These are phyloP conservation scores for Beauveria caledonica DNA, from an alignment of 2,329 filamentous ascomycete species.

Conservation along the genomic window DNA sequence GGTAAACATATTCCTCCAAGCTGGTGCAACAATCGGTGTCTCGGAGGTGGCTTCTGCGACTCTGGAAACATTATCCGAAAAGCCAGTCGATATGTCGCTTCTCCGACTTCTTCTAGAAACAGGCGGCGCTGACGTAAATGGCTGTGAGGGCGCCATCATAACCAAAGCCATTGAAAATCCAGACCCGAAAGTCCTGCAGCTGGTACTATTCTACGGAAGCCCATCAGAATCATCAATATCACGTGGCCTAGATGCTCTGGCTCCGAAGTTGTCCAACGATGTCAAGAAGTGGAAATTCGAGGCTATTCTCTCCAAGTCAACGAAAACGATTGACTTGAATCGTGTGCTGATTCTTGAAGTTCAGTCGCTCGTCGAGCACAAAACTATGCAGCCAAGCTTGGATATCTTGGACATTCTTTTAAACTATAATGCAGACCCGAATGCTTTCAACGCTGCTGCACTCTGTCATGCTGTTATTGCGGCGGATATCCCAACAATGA, in stretches of 20 bases:
- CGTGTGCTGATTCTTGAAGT: constrained; percentile 44
- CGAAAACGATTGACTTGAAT: constrained; percentile 35
- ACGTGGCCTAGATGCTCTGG: constrained; percentile 34
- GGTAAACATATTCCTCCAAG: constrained; percentile 36
- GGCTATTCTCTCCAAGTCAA: constrained; percentile 35
- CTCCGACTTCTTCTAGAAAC: constrained; percentile 40
- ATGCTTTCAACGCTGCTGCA: constrained; percentile 42
- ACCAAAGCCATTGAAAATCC: constrained; percentile 32
- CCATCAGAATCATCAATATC: constrained; percentile 36
- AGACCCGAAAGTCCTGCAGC: constrained; percentile 40
- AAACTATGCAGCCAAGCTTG: constrained; percentile 29
- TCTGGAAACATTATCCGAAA: constrained; percentile 32
- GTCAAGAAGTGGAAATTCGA: constrained; percentile 43
- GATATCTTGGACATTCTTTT: constrained; percentile 40
- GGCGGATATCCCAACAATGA: constrained; percentile 36
- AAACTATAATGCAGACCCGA: constrained; percentile 45
- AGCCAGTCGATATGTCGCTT: constrained; percentile 42
- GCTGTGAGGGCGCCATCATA: constrained; percentile 35
- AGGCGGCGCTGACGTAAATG: constrained; percentile 46
- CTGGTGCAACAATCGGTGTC: constrained; percentile 35
- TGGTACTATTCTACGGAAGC: constrained; percentile 38
- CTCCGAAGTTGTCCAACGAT: constrained; percentile 33
- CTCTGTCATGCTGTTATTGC: constrained; percentile 42
- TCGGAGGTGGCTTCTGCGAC: constrained; percentile 36
- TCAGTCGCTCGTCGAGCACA: constrained; percentile 32